A percentile compares a stretch with the other conserved stretches of the same genome.
These are phyloP conservation scores for Fusarium sp. DNA, from an alignment of 2,329 filamentous ascomycete species.

Conservation along the genomic window DNA sequence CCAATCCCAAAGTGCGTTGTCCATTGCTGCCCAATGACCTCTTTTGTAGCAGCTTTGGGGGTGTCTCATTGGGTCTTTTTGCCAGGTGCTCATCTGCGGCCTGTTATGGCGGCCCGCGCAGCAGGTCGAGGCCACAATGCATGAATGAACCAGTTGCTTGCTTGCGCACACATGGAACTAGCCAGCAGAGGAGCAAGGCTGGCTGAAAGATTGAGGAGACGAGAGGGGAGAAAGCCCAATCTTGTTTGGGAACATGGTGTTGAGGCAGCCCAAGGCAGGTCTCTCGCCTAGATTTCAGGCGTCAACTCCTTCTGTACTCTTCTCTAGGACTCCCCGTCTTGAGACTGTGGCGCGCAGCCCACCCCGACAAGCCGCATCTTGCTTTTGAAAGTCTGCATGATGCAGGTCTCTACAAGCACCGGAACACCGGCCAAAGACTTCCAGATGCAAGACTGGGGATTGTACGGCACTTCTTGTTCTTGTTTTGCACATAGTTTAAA, in stretches of 20 bases:
- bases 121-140: constrained; percentile 24
- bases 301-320: not conserved
- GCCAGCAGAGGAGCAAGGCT: not conserved
- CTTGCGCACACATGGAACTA: not conserved
- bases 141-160: constrained; percentile 14
- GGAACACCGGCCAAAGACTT: constrained; percentile 1
- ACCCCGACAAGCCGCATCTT: not conserved
- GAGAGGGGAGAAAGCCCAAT: not conserved
- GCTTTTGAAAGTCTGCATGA: not conserved
- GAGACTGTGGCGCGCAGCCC: not conserved
- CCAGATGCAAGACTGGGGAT: not conserved
- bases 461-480: not conserved
- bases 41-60: not conserved
- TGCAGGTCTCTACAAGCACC: not conserved
- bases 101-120: constrained; percentile 17
- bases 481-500: not conserved
- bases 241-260: not conserved
- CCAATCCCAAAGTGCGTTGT: constrained; percentile 1
- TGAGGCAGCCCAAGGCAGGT: not conserved
- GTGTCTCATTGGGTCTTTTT: not conserved
- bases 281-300: not conserved
- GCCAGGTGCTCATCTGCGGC: constrained; percentile 12
- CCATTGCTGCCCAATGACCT: constrained; percentile 35
- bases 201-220: not conserved
- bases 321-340: not conserved